These are phyloP conservation scores for Tolypocladium tundrense DNA, from an alignment of 2,329 filamentous ascomycete species.

Conservation along the genomic window DNA sequence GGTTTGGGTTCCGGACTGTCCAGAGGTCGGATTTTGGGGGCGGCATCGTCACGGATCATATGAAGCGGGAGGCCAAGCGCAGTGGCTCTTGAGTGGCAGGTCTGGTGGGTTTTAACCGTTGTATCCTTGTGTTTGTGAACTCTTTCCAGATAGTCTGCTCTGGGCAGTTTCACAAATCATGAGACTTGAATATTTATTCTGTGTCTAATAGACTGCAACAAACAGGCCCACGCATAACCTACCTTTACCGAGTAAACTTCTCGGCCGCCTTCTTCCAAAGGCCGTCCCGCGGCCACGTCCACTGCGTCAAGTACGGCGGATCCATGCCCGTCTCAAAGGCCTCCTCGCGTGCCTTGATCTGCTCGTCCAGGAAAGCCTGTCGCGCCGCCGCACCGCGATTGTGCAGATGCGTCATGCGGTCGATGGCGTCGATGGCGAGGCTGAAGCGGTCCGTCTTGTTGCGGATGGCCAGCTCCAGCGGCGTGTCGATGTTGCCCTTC, in stretches of 20 bases:
- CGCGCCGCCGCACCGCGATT: slow-evolving; percentile 54
- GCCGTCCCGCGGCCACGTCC: slow-evolving; percentile 49
- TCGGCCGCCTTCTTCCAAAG: slow-evolving; percentile 22
- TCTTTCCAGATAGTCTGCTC: too few relatives aligned
- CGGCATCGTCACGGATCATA: slow-evolving; percentile 15
- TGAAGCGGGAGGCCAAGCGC: slow-evolving; percentile 14
- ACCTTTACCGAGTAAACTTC: not conserved
- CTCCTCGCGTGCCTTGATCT: slow-evolving; percentile 52
- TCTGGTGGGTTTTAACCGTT: too few relatives aligned
- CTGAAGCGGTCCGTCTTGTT: slow-evolving; percentile 71
- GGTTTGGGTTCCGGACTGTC: slow-evolving; percentile 16
- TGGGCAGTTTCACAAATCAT: not conserved
- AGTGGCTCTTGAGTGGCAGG: not conserved
- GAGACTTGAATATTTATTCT: not conserved
- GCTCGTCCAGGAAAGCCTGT: slow-evolving; percentile 53
- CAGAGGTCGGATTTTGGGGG: slow-evolving; percentile 10
- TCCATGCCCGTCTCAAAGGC: slow-evolving; percentile 64
- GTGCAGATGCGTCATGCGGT: slow-evolving; percentile 50
- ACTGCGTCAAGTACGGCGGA: slow-evolving; percentile 53
- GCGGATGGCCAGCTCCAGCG: slow-evolving; percentile 66
- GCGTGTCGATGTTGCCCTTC: slow-evolving; percentile 78
- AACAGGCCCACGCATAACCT: not conserved
- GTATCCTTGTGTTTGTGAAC: too few relatives aligned
- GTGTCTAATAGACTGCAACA: not conserved
- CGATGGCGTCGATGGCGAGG: slow-evolving; percentile 66